Conservation (phyloP, 139 green algal species). For the Tetratostichococcus sp. region DNA sequence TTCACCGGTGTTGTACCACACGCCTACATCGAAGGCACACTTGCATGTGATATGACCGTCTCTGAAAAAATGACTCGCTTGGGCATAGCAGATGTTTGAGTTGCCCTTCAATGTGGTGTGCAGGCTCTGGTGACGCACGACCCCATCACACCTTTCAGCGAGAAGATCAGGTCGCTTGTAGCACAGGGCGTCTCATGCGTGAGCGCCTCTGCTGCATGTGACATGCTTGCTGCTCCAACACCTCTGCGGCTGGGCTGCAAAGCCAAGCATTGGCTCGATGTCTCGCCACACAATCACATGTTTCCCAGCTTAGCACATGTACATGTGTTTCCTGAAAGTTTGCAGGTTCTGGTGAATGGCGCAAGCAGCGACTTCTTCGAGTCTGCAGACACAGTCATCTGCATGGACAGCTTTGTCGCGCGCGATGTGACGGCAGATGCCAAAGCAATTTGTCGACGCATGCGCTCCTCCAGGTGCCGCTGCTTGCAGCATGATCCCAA, state of each 20-base stretch:
- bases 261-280: no score
- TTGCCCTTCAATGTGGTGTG: not conserved
- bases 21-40: no score
- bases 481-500: no score
- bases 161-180: conserved; percentile 28
- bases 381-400: conserved; percentile 49
- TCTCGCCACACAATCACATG: no score
- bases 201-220: not conserved
- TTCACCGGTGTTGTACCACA: no score
- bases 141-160: conserved; percentile 69
- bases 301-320: no score
- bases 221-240: no score
- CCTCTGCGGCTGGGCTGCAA: no score
- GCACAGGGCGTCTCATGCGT: conserved; percentile 26
- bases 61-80: no score
- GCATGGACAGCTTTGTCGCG: conserved; percentile 45
- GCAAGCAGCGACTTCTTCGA: conserved; percentile 67
- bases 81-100: no score
- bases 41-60: no score
- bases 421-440: conserved; percentile 47
- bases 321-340: no score
- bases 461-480: not conserved
- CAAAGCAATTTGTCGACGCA: conserved; percentile 24
- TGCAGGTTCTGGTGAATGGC: conserved; percentile 50
- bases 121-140: conserved; percentile 51